A percentile compares a stretch with the other conserved stretches of the same genome.
These are phyloP conservation scores for Solanum medicagineum DNA, from an alignment of 257 asterid genomes.

Conservation along the genomic window DNA sequence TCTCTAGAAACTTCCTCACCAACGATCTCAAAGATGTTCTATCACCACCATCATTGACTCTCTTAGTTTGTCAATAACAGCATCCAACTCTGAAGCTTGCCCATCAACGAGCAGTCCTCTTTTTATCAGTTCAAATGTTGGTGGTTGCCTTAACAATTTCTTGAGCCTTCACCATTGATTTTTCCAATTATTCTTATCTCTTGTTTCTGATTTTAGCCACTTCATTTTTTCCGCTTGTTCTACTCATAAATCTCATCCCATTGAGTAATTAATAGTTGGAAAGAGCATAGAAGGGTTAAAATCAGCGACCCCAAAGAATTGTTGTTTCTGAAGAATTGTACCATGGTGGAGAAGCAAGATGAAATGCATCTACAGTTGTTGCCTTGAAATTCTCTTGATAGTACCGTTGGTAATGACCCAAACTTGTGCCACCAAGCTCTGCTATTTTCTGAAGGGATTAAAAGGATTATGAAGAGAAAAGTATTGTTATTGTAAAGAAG, in stretches of 20 bases:
- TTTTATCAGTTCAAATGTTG: neutral
- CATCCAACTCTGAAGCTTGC: neutral
- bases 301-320: constrained; percentile 5
- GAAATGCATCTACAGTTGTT: neutral
- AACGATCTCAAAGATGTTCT: constrained; percentile 1
- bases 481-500: neutral
- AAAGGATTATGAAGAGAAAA: neutral
- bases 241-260: neutral
- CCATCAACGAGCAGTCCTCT: neutral
- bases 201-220: neutral
- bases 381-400: neutral
- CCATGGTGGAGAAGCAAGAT: constrained; percentile 19
- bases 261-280: neutral
- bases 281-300: constrained; percentile 13
- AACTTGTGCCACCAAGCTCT: neutral
- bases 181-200: neutral
- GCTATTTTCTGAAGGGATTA: neutral
- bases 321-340: constrained; percentile 4
- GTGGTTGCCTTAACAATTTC: constrained; percentile 6
- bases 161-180: constrained; percentile 7
- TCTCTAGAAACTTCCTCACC: constrained; percentile 1
- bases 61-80: constrained; percentile 2
- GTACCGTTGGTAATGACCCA: constrained; percentile 6
- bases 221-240: neutral
- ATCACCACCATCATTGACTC: neutral